Conservation (phyloP, 495 filamentous ascomycete species). For the Penicillium manginii region DNA sequence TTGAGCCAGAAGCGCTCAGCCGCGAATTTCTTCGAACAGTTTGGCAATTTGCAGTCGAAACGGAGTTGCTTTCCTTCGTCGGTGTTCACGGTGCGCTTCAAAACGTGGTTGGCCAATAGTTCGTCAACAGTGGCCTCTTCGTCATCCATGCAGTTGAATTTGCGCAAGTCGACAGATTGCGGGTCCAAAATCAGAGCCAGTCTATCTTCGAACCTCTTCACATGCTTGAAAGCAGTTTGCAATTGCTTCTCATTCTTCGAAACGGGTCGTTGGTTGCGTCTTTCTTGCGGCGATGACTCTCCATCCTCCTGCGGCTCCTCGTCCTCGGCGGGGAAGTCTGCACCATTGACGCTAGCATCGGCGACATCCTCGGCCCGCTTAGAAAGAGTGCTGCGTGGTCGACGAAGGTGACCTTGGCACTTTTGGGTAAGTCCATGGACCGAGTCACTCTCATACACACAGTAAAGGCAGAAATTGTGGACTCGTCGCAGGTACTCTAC, state of each 20-base stretch:
- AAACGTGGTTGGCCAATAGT: constrained; percentile 62
- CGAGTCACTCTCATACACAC: constrained; percentile 96
- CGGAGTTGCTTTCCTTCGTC: constrained; percentile 88
- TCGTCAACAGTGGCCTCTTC: constrained; percentile 89
- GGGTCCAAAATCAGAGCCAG: constrained; percentile 89
- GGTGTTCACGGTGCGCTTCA: constrained; percentile 63
- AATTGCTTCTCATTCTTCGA: constrained; percentile 88
- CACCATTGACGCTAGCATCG: constrained; percentile 74
- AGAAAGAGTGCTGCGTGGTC: constrained; percentile 81
- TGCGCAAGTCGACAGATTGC: constrained; percentile 78
- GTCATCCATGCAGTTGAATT: constrained; percentile 85
- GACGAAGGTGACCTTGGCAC: constrained; percentile 93
- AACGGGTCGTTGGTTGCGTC: constrained; percentile 63
- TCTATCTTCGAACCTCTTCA: constrained; percentile 98
- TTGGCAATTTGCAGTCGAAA: constrained; percentile 93
- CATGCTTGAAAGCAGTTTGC: constrained; percentile 96
- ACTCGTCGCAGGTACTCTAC: constrained; percentile 96
- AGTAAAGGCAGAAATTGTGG: constrained; percentile 99
- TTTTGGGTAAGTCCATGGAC: constrained; percentile 94
- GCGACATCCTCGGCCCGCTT: constrained; percentile 83
- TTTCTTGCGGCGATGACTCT: constrained; percentile 63
- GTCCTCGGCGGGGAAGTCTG: constrained; percentile 81
- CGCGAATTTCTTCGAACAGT: constrained; percentile 97
- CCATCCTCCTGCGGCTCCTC: constrained; percentile 69
- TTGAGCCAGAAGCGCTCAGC: constrained; percentile 96